These are phyloP conservation scores for Immersiella caudata DNA, from an alignment of 495 filamentous ascomycete genomes.

Conservation along the genomic window DNA sequence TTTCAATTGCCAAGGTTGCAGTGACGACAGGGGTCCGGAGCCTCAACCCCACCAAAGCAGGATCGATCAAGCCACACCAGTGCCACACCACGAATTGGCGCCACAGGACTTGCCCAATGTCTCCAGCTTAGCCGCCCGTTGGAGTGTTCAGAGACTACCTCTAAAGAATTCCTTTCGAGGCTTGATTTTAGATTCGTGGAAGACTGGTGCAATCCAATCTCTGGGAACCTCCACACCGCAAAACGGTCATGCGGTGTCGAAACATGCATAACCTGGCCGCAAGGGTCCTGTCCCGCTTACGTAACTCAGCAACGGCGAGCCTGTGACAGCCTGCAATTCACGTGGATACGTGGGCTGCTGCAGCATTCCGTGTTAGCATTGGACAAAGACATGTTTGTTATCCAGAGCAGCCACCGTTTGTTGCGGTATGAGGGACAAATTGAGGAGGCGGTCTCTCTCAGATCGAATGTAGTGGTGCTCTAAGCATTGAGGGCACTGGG, in stretches of 20 bases:
- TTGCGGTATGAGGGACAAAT: neutral
- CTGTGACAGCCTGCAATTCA: neutral
- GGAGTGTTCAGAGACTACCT: neutral
- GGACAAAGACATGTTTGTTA: neutral
- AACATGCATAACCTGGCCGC: constrained; percentile 15
- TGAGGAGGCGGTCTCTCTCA: neutral
- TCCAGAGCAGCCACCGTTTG: neutral
- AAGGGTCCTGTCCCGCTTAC: neutral
- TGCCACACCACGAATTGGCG: neutral
- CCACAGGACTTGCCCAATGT: neutral
- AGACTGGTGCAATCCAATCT: neutral
- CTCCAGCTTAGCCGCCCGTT: too few species aligned
- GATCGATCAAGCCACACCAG: neutral
- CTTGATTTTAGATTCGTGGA: too few species aligned
- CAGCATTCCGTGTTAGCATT: neutral
- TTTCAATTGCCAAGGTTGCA: constrained; percentile 9
- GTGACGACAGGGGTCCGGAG: constrained; percentile 5
- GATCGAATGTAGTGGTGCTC: neutral
- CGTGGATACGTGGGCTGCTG: constrained; percentile 1
- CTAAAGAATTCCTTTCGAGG: too few species aligned
- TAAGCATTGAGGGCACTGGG: neutral
- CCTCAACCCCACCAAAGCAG: constrained; percentile 4
- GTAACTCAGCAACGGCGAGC: neutral
- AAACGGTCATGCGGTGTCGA: constrained; percentile 14
- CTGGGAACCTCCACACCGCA: neutral